Conservation (phyloP, 805 yeast species). For the Ogataea chonburiensis region DNA sequence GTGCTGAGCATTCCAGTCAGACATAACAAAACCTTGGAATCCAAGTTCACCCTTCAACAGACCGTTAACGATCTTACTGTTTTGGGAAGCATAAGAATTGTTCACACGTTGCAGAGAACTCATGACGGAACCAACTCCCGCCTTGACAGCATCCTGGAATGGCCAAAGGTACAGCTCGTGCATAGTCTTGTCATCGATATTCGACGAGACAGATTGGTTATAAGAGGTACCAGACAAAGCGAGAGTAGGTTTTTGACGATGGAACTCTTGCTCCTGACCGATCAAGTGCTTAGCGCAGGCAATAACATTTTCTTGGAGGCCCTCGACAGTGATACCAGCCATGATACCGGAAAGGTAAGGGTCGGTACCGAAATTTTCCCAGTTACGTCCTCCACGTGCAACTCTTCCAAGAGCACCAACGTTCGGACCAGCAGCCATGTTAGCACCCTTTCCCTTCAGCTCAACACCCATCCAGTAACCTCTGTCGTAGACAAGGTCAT, state of each 20-base stretch:
- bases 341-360: slow-evolving; percentile 58
- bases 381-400: slow-evolving; percentile 63
- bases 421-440: slow-evolving; percentile 54
- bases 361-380: slow-evolving; percentile 65
- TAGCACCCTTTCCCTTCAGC: slow-evolving; percentile 52
- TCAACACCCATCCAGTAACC: slow-evolving; percentile 60
- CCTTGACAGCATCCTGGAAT: slow-evolving; percentile 57
- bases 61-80: slow-evolving; percentile 52
- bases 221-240: slow-evolving; percentile 25
- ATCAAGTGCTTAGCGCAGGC: slow-evolving; percentile 55
- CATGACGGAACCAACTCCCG: slow-evolving; percentile 61
- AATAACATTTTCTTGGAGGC: slow-evolving; percentile 58
- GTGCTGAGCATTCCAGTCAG: slow-evolving; percentile 66
- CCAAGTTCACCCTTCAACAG: slow-evolving; percentile 61
- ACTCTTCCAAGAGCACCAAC: slow-evolving; percentile 61
- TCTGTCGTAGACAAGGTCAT: slow-evolving; percentile 47
- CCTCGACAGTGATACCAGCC: slow-evolving; percentile 51
- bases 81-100: slow-evolving; percentile 58
- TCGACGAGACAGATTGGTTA: slow-evolving; percentile 44
- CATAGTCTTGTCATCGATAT: slow-evolving; percentile 59
- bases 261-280: slow-evolving; percentile 64
- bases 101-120: slow-evolving; percentile 59
- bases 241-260: slow-evolving; percentile 43
- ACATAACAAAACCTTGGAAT: slow-evolving; percentile 62
- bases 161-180: slow-evolving; percentile 67